Conservation (phyloP, 768 basidiomycete genomes). For the Suillus subluteus region DNA sequence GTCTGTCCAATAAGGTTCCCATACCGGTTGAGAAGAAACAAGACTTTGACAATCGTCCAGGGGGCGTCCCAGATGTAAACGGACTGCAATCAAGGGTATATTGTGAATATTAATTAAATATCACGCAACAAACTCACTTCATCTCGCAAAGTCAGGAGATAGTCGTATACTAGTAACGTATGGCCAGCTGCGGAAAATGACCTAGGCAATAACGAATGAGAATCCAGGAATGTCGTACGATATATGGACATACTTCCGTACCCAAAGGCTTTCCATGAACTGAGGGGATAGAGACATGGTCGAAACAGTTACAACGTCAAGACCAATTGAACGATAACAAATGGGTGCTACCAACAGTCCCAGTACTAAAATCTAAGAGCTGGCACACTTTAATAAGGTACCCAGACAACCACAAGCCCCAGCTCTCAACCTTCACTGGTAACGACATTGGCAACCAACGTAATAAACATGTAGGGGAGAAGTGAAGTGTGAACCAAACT, state of each 20-base stretch:
- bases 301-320: not conserved
- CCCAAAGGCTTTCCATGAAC: constrained; percentile 10
- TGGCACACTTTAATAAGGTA: not conserved
- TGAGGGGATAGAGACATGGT: constrained; percentile 6
- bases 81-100: constrained; percentile 11
- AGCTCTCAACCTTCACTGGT: not conserved
- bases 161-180: constrained; percentile 21
- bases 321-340: not conserved
- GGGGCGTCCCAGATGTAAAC: constrained; percentile 22
- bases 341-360: not conserved
- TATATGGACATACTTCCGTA: constrained; percentile 11
- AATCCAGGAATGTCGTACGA: not conserved
- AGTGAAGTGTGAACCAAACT: not conserved
- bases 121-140: constrained; percentile 16
- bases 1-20: constrained; percentile 20
- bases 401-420: not conserved
- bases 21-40: constrained; percentile 23
- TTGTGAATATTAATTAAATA: not conserved
- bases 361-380: not conserved
- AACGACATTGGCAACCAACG: not conserved
- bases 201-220: constrained; percentile 10
- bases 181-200: constrained; percentile 14
- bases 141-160: constrained; percentile 18
- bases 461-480: not conserved
- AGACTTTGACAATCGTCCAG: constrained; percentile 15